A percentile compares a stretch with the other conserved stretches of the same genome.
Conservation (phyloP, 768 basidiomycete genomes). For the Lanmaoa pseudosensibilis region DNA sequence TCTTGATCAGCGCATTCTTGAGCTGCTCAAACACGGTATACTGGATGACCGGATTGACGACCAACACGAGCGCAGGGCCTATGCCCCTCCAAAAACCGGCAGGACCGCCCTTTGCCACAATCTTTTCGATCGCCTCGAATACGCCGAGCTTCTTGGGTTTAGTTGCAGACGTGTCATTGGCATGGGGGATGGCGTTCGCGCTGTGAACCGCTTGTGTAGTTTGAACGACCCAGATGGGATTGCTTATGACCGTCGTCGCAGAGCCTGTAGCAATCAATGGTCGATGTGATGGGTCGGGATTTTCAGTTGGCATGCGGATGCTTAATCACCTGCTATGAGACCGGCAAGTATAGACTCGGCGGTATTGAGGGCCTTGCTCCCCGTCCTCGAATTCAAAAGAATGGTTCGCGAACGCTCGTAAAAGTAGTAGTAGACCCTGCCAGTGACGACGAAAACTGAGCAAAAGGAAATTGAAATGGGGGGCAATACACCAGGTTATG, state of each 20-base stretch:
- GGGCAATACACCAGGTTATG: constrained; percentile 12
- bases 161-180: constrained; percentile 29
- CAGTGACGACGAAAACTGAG: constrained; percentile 27
- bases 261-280: constrained; percentile 52
- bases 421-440: constrained; percentile 87
- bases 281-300: neutral
- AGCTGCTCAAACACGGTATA: constrained; percentile 95
- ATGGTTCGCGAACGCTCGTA: constrained; percentile 69
- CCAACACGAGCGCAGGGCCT: constrained; percentile 89
- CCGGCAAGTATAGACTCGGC: constrained; percentile 89
- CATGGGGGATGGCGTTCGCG: constrained; percentile 34
- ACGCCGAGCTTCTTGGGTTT: constrained; percentile 62
- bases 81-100: constrained; percentile 92
- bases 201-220: constrained; percentile 80
- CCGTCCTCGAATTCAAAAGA: constrained; percentile 53
- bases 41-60: constrained; percentile 92
- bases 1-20: constrained; percentile 76
- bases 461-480: neutral
- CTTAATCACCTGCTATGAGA: constrained; percentile 69
- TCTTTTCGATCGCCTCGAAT: constrained; percentile 63
- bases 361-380: constrained; percentile 72
- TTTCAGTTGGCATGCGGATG: neutral
- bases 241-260: constrained; percentile 84
- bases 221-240: constrained; percentile 97
- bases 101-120: constrained; percentile 68